A percentile compares a stretch with the other conserved stretches of the same genome.
phyloP scores from a whole-genome alignment of 1,139 yeast species.

The Nakaseomyces bracarensis region DNA sequence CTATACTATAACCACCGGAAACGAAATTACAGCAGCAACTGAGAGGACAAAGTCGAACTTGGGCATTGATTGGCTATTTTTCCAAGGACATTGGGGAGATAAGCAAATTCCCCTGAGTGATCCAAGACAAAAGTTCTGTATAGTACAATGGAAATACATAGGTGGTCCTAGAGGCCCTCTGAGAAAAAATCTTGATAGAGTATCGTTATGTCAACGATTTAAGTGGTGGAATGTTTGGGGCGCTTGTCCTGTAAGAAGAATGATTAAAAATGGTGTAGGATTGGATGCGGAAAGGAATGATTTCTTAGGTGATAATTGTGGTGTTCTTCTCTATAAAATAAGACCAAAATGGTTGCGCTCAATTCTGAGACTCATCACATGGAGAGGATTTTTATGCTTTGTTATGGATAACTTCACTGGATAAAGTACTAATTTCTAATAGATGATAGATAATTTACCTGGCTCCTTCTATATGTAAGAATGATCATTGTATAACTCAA shows the following conservation, averaged over 20 bases:
- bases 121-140: constrained; percentile 74
- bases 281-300: constrained; percentile 58
- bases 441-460: not conserved
- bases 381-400: constrained; percentile 66
- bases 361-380: constrained; percentile 46
- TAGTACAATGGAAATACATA: constrained; percentile 82
- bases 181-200: constrained; percentile 60
- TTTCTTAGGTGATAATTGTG: constrained; percentile 37
- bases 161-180: constrained; percentile 92
- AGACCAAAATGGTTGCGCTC: constrained; percentile 44
- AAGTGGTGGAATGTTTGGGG: constrained; percentile 77
- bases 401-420: constrained; percentile 53
- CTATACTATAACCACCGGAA: constrained; percentile 41
- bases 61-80: constrained; percentile 74
- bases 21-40: constrained; percentile 40
- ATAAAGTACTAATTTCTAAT: constrained; percentile 18
- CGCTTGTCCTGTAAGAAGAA: constrained; percentile 69
- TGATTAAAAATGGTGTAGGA: constrained; percentile 77
- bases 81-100: constrained; percentile 91
- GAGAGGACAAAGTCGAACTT: constrained; percentile 12
- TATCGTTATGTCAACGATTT: constrained; percentile 67
- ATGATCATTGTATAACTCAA: not conserved
- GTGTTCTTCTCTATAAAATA: constrained; percentile 46
- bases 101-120: constrained; percentile 56
- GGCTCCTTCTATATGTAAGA: not conserved